Evolutionary conservation across 768 basidiomycete species (phyloP).

Genomic region (Russula dissimulans): DNA sequence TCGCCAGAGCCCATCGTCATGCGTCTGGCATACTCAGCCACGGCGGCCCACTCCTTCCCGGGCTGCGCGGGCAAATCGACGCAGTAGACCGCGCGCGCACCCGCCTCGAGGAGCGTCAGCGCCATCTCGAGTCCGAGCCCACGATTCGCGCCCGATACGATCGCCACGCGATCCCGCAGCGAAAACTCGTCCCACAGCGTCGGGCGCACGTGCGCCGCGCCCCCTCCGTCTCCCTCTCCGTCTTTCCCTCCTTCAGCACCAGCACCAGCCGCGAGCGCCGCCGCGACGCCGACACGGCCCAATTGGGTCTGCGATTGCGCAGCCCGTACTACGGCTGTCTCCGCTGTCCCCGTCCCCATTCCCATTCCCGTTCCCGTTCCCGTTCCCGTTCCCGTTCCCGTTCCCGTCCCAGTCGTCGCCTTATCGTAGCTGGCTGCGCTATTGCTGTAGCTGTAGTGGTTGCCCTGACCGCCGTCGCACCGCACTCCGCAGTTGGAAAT

Average conservation of each 20-base stretch:
- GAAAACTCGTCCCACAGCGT: conserved; percentile 55
- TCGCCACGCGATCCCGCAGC: conserved; percentile 43
- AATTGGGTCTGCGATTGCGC: conserved; percentile 37
- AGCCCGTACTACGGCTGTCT: background rate
- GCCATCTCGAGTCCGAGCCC: conserved; percentile 82
- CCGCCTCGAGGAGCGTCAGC: conserved; percentile 61
- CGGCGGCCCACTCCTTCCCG: conserved; percentile 47
- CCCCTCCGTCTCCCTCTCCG: background rate
- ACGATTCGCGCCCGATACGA: conserved; percentile 34
- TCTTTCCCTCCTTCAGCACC: conserved; percentile 6
- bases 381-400: no score
- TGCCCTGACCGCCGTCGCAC: background rate
- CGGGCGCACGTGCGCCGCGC: conserved; percentile 25
- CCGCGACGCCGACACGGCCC: conserved; percentile 53
- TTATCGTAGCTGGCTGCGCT: background rate
- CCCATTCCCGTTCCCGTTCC: no score
- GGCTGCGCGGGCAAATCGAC: conserved; percentile 51
- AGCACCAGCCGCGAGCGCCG: conserved; percentile 37
- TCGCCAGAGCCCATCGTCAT: conserved; percentile 16
- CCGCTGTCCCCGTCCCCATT: no score
- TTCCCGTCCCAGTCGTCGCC: background rate
- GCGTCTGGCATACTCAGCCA: conserved; percentile 40
- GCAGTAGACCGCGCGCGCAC: conserved; percentile 61
- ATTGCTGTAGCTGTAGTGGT: background rate
- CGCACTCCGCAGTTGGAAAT: background rate